Evolutionary conservation across 176 grass and related monocot genomes (phyloP).

Genomic region (Cymbopogon citratus): DNA sequence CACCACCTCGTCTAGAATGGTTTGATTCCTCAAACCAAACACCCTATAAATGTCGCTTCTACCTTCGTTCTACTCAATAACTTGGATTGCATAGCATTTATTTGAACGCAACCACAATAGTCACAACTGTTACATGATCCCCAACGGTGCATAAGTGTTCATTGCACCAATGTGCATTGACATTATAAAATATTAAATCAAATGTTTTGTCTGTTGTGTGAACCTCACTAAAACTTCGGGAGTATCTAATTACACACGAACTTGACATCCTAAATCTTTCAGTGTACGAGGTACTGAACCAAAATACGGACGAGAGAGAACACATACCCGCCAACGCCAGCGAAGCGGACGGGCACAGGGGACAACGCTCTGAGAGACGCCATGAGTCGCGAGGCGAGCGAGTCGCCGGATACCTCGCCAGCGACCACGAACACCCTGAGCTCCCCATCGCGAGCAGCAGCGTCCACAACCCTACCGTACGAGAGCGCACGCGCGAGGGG

Average conservation of each 20-base stretch:
- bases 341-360: conserved; percentile 66
- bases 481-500: conserved; percentile 17
- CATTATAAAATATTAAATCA: neutral
- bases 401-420: conserved; percentile 92
- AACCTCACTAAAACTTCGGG: neutral
- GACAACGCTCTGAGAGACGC: conserved; percentile 59
- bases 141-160: neutral
- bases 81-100: neutral
- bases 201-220: neutral
- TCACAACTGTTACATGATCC: neutral
- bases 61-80: neutral
- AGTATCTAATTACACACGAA: neutral
- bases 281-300: neutral
- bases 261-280: neutral
- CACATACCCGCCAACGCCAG: conserved; percentile 79
- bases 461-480: conserved; percentile 40
- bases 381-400: conserved; percentile 84
- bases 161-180: neutral
- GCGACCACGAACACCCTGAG: conserved; percentile 88
- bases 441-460: conserved; percentile 67
- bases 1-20: neutral
- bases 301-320: neutral
- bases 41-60: neutral
- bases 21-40: neutral
- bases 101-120: neutral